Conservation (phyloP, 345 rosid species). For the Camelina neglecta region DNA sequence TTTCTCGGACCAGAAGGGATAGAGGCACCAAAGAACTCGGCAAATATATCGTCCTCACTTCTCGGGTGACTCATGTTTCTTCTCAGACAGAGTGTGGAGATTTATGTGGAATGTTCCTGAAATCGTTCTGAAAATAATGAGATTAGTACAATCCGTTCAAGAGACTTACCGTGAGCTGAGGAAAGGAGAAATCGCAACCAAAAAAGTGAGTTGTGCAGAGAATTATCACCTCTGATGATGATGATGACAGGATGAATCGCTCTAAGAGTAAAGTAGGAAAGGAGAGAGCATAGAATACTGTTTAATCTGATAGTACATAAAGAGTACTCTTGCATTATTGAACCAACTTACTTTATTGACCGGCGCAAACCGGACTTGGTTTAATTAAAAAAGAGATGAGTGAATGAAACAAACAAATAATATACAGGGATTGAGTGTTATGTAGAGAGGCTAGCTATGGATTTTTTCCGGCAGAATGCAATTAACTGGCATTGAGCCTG, state of each 20-base stretch:
- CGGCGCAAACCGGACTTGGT: no score
- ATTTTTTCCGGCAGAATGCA: conserved; percentile 54
- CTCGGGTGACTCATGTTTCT: conserved; percentile 47
- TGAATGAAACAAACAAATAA: no score
- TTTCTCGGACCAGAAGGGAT: background rate
- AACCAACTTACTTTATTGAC: background rate
- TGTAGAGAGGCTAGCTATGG: conserved; percentile 46
- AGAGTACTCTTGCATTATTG: background rate
- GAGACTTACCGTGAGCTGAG: background rate
- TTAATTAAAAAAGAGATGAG: no score
- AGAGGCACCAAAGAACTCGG: conserved; percentile 47
- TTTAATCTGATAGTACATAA: background rate
- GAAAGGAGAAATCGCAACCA: background rate
- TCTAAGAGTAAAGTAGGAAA: background rate
- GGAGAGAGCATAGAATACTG: background rate
- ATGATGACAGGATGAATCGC: background rate
- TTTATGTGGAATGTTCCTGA: conserved; percentile 49
- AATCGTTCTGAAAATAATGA: background rate
- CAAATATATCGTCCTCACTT: conserved; percentile 8
- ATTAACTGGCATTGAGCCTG: conserved; percentile 49
- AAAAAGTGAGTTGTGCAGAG: background rate
- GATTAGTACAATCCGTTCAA: background rate
- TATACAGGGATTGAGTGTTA: conserved; percentile 46
- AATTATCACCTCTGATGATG: background rate
- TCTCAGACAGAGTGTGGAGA: conserved; percentile 35